These are phyloP conservation scores for Hygrophoropsis aurantiaca DNA, from an alignment of 768 basidiomycete genomes.

Conservation along the genomic window DNA sequence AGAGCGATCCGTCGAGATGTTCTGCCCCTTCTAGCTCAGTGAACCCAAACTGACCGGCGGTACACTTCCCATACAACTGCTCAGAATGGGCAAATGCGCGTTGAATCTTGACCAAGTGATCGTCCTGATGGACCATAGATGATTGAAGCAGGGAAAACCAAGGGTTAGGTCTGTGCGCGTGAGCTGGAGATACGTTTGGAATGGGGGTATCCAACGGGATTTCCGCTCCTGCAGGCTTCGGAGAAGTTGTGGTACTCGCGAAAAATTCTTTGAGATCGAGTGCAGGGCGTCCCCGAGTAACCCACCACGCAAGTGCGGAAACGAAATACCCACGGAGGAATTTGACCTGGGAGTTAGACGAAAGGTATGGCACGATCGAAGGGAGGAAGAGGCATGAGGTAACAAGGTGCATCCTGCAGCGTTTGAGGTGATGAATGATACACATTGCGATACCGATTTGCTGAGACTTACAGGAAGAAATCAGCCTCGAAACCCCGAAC, in stretches of 20 bases:
- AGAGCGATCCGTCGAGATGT: constrained; percentile 58
- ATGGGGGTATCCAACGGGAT: background rate
- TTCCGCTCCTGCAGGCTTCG: background rate
- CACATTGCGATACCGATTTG: background rate
- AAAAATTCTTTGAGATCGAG: constrained; percentile 50
- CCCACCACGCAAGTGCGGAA: constrained; percentile 42
- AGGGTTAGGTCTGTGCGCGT: constrained; percentile 38
- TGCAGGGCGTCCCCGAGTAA: constrained; percentile 47
- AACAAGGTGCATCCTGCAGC: constrained; percentile 56
- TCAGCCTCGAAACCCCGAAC: constrained; percentile 54
- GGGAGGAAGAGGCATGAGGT: constrained; percentile 59
- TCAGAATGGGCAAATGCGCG: constrained; percentile 44
- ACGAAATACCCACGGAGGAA: constrained; percentile 54
- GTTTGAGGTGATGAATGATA: background rate
- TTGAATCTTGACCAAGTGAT: constrained; percentile 45
- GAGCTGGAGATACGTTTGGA: background rate
- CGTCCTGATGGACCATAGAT: constrained; percentile 49
- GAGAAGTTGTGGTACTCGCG: constrained; percentile 22
- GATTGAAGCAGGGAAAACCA: constrained; percentile 54
- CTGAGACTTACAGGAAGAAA: constrained; percentile 50
- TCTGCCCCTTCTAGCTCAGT: constrained; percentile 32
- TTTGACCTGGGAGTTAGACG: constrained; percentile 39
- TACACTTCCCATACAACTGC: constrained; percentile 36
- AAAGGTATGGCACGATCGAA: constrained; percentile 38
- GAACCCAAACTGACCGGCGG: constrained; percentile 13